Evolutionary conservation across 768 basidiomycete genomes (phyloP).

Genomic region (Asterophora parasitica): DNA sequence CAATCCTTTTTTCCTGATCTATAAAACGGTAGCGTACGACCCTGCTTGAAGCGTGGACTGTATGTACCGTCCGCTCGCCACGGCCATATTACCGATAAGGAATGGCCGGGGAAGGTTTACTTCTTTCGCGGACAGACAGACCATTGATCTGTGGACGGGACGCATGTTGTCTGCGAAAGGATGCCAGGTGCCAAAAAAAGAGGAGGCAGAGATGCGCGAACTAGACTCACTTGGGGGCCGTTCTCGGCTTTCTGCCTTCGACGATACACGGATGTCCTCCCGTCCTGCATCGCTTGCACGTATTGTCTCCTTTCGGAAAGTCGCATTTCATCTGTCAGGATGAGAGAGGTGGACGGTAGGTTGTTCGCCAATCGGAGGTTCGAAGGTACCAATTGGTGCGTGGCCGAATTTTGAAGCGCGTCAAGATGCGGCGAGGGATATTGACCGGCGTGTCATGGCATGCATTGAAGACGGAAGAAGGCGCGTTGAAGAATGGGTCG

Average conservation of each 20-base stretch:
- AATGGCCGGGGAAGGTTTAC: constrained; percentile 7
- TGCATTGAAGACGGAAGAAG: not conserved
- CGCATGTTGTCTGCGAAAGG: constrained; percentile 6
- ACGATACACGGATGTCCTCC: constrained; percentile 78
- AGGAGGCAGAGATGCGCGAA: constrained; percentile 10
- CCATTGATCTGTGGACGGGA: constrained; percentile 12
- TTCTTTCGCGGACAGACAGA: constrained; percentile 8
- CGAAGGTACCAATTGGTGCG: not conserved
- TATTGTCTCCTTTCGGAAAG: constrained; percentile 65
- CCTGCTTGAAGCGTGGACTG: constrained; percentile 5
- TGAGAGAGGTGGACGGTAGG: not conserved
- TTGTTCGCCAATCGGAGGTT: not conserved
- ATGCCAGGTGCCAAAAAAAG: constrained; percentile 17
- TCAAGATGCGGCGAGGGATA: not conserved
- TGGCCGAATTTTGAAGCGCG: not conserved
- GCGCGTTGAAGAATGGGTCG: not conserved
- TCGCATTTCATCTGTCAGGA: constrained; percentile 78
- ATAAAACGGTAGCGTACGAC: constrained; percentile 10
- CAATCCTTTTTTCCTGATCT: constrained; percentile 2
- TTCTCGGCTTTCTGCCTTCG: constrained; percentile 75
- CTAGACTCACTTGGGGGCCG: constrained; percentile 72
- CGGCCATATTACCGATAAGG: constrained; percentile 12
- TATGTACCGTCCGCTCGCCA: constrained; percentile 3
- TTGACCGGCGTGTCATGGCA: constrained; percentile 6
- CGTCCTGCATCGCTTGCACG: constrained; percentile 73